These are phyloP conservation scores for Pythium vanterpoolii DNA, from an alignment of 352 stramenopile genomes.

Conservation along the genomic window DNA sequence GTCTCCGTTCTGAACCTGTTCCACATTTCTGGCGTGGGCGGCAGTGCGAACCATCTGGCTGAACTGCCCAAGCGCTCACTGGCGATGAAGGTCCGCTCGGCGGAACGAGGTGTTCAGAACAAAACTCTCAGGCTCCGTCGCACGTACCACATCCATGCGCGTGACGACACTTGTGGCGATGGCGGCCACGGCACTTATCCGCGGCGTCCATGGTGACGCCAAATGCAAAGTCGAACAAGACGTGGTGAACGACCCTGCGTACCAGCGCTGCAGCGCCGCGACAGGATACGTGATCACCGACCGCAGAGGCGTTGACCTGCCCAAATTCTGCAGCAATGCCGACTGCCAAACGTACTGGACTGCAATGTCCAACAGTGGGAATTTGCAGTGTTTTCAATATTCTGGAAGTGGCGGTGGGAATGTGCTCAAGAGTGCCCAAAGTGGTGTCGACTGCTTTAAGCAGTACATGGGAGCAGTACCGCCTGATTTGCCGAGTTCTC, in stretches of 20 bases:
- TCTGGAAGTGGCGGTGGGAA: neutral
- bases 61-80: no score
- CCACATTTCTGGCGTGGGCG: no score
- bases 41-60: no score
- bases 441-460: neutral
- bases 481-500: neutral
- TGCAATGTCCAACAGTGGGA: neutral
- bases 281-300: neutral
- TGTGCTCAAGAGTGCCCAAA: neutral
- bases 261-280: neutral
- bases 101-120: neutral
- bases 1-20: no score
- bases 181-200: neutral
- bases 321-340: slow-evolving; percentile 2
- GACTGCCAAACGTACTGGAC: neutral
- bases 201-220: neutral
- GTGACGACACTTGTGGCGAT: neutral
- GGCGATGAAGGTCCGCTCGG: neutral
- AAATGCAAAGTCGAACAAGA: neutral
- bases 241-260: neutral
- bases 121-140: neutral
- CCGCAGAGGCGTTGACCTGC: neutral
- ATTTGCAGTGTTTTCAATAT: neutral
- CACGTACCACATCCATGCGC: neutral
- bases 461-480: neutral